Evolutionary conservation across 2,329 filamentous ascomycete species (phyloP).

Genomic region (Aspergillus fructus): DNA sequence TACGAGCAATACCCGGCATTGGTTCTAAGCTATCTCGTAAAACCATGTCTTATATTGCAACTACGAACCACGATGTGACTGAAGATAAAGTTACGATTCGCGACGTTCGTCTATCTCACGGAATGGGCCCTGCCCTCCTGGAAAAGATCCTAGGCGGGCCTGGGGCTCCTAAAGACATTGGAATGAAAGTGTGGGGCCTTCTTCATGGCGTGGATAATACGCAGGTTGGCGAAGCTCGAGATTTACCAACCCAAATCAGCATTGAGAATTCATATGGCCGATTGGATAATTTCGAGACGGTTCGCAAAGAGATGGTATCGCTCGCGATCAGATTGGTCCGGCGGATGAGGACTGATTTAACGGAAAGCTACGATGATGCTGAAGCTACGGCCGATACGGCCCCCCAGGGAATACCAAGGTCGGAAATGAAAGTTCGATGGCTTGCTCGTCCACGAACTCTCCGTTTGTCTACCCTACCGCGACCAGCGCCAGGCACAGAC

Average conservation of each 20-base stretch:
- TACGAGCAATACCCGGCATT: constrained; percentile 81
- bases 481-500: constrained; percentile 52
- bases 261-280: constrained; percentile 89
- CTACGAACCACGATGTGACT: constrained; percentile 15
- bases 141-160: constrained; percentile 69
- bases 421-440: constrained; percentile 56
- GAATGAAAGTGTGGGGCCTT: constrained; percentile 70
- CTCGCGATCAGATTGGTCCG: constrained; percentile 70
- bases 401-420: constrained; percentile 9
- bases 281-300: constrained; percentile 63
- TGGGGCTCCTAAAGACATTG: constrained; percentile 70
- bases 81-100: constrained; percentile 62
- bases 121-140: constrained; percentile 63
- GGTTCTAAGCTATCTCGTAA: constrained; percentile 75
- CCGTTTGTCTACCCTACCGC: constrained; percentile 73
- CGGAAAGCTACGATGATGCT: constrained; percentile 51
- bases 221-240: constrained; percentile 69
- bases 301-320: constrained; percentile 66
- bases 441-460: constrained; percentile 77
- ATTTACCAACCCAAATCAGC: constrained; percentile 82
- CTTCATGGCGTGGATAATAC: constrained; percentile 77
- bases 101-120: constrained; percentile 62
- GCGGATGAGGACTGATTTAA: constrained; percentile 75
- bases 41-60: constrained; percentile 42
- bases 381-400: constrained; percentile 17